These are phyloP conservation scores for Tuber brumale DNA, from an alignment of 495 filamentous ascomycete species.

Conservation along the genomic window DNA sequence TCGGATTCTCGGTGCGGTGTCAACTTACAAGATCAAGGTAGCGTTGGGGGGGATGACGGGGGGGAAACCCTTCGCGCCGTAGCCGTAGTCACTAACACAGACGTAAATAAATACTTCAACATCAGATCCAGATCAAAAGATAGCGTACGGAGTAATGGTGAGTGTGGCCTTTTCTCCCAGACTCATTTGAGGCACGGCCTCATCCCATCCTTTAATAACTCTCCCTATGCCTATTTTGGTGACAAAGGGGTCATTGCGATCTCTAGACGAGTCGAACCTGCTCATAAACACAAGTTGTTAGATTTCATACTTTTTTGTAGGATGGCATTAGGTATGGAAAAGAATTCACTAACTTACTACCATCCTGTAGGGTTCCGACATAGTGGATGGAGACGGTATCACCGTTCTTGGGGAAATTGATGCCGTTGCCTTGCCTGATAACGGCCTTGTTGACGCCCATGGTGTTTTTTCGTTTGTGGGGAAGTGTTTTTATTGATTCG, in stretches of 20 bases:
- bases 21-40: slow-evolving; percentile 46
- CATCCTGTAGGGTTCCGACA: slow-evolving; percentile 54
- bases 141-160: slow-evolving; percentile 45
- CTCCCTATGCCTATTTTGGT: slow-evolving; percentile 56
- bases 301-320: not conserved
- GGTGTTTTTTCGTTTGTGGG: not conserved
- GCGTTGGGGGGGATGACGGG: slow-evolving; percentile 45
- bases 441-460: slow-evolving; percentile 55
- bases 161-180: slow-evolving; percentile 59
- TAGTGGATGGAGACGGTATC: slow-evolving; percentile 60
- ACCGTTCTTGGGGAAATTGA: slow-evolving; percentile 49
- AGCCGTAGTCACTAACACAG: slow-evolving; percentile 54
- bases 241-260: slow-evolving; percentile 48
- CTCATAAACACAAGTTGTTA: not conserved
- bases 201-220: slow-evolving; percentile 65
- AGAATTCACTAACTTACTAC: slow-evolving; percentile 22
- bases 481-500: slow-evolving; percentile 9
- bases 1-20: not conserved
- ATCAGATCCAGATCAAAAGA: slow-evolving; percentile 16
- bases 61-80: slow-evolving; percentile 51
- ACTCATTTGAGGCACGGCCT: slow-evolving; percentile 58
- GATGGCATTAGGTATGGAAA: not conserved
- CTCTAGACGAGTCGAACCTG: slow-evolving; percentile 62
- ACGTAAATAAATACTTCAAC: slow-evolving; percentile 18
- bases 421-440: slow-evolving; percentile 50